Evolutionary conservation across 192 early-diverging fungal species (phyloP).

Genomic region (Jimgerdemannia flammicorona): DNA sequence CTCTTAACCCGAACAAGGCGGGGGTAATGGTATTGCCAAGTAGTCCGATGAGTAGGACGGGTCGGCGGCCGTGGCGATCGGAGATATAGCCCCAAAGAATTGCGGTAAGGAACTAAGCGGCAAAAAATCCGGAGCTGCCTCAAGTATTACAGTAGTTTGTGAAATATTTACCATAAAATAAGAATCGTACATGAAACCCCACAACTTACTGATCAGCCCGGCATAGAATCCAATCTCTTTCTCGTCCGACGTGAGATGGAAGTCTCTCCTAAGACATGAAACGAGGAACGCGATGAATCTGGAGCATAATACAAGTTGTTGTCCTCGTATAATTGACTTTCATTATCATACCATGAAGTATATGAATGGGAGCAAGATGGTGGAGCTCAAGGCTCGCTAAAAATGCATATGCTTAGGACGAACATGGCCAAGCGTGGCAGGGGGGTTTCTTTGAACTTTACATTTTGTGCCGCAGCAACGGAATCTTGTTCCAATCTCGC

Average conservation of each 20-base stretch:
- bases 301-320: background rate
- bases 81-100: too few species aligned
- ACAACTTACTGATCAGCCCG: constrained; percentile 48
- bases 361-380: constrained; percentile 73
- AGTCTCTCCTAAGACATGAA: constrained; percentile 33
- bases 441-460: constrained; percentile 26
- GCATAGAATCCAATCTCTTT: constrained; percentile 78
- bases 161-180: background rate
- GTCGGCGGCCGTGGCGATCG: too few species aligned
- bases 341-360: constrained; percentile 59
- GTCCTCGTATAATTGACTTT: background rate
- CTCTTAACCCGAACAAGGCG: constrained; percentile 60
- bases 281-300: constrained; percentile 13
- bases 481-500: too few species aligned
- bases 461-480: background rate
- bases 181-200: too few species aligned
- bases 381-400: constrained; percentile 59
- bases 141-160: too few species aligned
- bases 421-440: constrained; percentile 41
- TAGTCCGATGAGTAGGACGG: constrained; percentile 70
- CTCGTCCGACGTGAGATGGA: constrained; percentile 54
- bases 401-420: constrained; percentile 46
- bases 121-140: constrained; percentile 51
- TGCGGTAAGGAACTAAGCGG: constrained; percentile 59
- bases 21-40: constrained; percentile 62